Evolutionary conservation across 2,329 filamentous ascomycete species (phyloP), one percentile per base, ranked within the genome.

Genomic region (Mycosphaerella arachidis): DNA sequence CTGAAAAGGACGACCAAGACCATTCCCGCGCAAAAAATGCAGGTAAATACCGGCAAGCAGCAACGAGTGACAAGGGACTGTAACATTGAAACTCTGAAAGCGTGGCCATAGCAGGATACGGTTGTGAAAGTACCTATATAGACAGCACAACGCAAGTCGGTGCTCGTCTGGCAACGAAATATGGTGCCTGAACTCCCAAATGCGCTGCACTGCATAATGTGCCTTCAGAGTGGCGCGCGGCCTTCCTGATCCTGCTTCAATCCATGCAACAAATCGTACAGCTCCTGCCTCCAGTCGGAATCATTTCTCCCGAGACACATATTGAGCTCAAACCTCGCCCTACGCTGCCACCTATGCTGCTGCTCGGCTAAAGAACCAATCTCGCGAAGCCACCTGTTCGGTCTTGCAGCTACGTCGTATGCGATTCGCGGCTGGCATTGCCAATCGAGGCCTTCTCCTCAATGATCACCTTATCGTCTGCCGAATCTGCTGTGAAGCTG

Each of bases 401-500:
- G 53, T 31, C 60, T 58, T 60, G 60, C 60, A 63, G 48, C 46
- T 46, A 29, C 55, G 55, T 52, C 50, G 62, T 58, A 37, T 60
- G 51, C 53, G 52, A 48, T 12, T 43, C 56, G 55, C 58, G 29
- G 35, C 13, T 35, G 40, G 33, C 16, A 33, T 53, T 51, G 31
- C 33, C 37, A 51, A 53, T 46, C 46, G 45, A 37, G 37, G 52
- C 53, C 52, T 35, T 52, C 24, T 51, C 59, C 48, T 16, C 35
- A 37, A 45, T 16, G 40, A 18, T 33, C 35, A 43, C 29, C 53
- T 63, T 92, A 96, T 89, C 91, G 91, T 81, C 92, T 90, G 82
- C 91, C 91, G 88, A 96, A 96, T 88, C 91, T 96, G 90, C 82
- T 89, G 85, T 80, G n/a, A 43, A 35, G 20, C 56, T 31, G 37